Conservation (phyloP, 192 early-diverging fungal genomes). For the Linnemannia exigua region DNA sequence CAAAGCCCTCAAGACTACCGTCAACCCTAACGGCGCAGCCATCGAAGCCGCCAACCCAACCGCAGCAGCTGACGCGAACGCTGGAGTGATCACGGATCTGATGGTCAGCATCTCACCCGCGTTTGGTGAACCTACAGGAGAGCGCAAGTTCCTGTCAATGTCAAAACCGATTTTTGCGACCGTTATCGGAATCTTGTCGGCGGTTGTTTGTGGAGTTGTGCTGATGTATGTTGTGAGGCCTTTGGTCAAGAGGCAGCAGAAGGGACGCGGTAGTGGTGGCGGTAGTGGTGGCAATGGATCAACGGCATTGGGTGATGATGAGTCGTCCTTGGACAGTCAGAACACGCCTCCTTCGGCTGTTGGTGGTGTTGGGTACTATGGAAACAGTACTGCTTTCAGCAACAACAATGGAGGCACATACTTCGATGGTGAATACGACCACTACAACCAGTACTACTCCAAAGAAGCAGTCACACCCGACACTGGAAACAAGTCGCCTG, state of each 20-base stretch:
- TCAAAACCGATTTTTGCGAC: slow-evolving; percentile 25
- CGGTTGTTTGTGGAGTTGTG: slow-evolving; percentile 15
- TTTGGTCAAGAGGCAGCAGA: neutral
- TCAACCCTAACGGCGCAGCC: neutral
- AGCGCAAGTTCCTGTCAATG: slow-evolving; percentile 21
- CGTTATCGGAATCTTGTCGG: slow-evolving; percentile 15
- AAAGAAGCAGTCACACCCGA: neutral
- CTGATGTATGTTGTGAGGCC: slow-evolving; percentile 25
- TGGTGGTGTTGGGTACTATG: neutral
- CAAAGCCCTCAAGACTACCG: neutral
- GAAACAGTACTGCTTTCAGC: neutral
- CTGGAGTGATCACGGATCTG: slow-evolving; percentile 13
- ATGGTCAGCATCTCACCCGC: slow-evolving; percentile 41
- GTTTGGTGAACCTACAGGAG: neutral
- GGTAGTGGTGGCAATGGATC: neutral
- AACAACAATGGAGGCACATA: neutral
- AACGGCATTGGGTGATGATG: neutral
- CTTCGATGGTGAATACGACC: neutral
- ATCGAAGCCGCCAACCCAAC: neutral
- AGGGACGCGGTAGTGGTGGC: neutral
- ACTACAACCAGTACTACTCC: neutral
- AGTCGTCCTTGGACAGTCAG: neutral
- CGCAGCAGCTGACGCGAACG: neutral
- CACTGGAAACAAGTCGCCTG: too few relatives aligned
- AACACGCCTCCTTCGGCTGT: neutral